A percentile compares a stretch with the other conserved stretches of the same genome.
phyloP scores from a whole-genome alignment of 139 green algal genomes.

The Volvox reticuliferus region DNA sequence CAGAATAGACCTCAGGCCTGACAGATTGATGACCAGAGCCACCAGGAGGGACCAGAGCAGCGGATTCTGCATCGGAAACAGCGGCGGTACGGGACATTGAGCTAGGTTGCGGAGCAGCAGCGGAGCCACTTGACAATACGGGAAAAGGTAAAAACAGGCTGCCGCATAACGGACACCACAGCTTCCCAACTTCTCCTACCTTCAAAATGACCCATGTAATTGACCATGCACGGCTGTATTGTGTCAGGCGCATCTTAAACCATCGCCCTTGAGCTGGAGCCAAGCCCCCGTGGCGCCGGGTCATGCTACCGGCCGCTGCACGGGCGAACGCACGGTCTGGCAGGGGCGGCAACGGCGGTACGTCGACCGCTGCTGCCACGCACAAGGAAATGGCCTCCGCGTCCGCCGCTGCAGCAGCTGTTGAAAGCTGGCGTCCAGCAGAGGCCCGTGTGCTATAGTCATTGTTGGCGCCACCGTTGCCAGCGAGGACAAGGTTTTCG shows the following conservation, averaged over 20 bases:
- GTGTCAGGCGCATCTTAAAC: background rate
- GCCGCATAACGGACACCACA: background rate
- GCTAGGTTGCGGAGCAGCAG: background rate
- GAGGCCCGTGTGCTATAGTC: too few relatives aligned
- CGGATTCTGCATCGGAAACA: conserved; percentile 9
- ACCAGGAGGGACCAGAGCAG: conserved; percentile 59
- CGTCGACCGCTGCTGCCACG: background rate
- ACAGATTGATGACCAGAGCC: conserved; percentile 43
- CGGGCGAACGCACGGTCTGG: background rate
- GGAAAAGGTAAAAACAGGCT: background rate
- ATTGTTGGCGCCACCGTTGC: too few relatives aligned
- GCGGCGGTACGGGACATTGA: background rate
- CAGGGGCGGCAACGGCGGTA: background rate
- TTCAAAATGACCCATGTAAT: conserved; percentile 33
- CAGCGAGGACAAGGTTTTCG: background rate
- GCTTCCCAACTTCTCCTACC: background rate
- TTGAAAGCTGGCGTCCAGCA: too few relatives aligned
- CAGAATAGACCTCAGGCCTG: conserved; percentile 31
- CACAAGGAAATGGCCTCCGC: background rate
- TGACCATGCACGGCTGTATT: background rate
- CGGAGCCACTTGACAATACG: background rate
- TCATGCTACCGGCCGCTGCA: background rate
- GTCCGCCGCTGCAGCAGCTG: background rate
- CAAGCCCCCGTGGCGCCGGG: conserved; percentile 17
- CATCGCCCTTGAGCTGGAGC: background rate